A percentile compares a stretch with the other conserved stretches of the same genome.
Conservation (phyloP, 371 early-diverging fungal species). For the Mortierella sp. region DNA sequence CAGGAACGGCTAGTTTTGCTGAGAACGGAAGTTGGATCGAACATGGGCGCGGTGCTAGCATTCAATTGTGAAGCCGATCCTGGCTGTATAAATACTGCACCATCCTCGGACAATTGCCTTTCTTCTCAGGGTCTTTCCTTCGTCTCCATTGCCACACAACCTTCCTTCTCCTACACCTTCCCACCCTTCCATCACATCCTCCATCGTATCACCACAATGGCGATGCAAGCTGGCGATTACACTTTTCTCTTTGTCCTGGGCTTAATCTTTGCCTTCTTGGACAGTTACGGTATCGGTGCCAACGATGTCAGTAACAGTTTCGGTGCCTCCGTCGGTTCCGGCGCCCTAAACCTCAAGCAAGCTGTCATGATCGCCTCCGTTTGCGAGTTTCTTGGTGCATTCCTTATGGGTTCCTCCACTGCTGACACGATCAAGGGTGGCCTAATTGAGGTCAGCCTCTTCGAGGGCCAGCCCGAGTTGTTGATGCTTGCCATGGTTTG, state of each 20-base stretch:
- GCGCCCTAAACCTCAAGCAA: constrained; percentile 77
- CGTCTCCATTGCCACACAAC: not conserved
- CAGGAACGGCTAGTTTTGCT: too few species aligned
- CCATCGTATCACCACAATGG: constrained; percentile 14
- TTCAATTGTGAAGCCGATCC: too few species aligned
- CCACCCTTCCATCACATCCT: not conserved
- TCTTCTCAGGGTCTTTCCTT: not conserved
- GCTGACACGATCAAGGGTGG: constrained; percentile 83
- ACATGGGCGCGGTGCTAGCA: too few species aligned
- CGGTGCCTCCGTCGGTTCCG: constrained; percentile 85
- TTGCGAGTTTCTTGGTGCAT: constrained; percentile 87
- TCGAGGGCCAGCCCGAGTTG: constrained; percentile 71
- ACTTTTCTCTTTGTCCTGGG: constrained; percentile 83
- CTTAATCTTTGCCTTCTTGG: constrained; percentile 72
- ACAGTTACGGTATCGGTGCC: constrained; percentile 84
- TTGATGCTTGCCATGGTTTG: constrained; percentile 90
- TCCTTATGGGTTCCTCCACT: constrained; percentile 81
- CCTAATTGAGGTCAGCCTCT: constrained; percentile 67
- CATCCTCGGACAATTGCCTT: not conserved
- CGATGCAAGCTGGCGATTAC: constrained; percentile 70
- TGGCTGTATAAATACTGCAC: not conserved
- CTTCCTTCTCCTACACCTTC: not conserved
- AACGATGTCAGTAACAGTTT: constrained; percentile 93
- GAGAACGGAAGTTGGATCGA: too few species aligned
- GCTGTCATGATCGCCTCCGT: constrained; percentile 83